Percentiles rank a stretch among this genome's conserved stretches.
phyloP scores from a whole-genome alignment of 257 asterid genomes.

The Solanum pinnatisectum region DNA sequence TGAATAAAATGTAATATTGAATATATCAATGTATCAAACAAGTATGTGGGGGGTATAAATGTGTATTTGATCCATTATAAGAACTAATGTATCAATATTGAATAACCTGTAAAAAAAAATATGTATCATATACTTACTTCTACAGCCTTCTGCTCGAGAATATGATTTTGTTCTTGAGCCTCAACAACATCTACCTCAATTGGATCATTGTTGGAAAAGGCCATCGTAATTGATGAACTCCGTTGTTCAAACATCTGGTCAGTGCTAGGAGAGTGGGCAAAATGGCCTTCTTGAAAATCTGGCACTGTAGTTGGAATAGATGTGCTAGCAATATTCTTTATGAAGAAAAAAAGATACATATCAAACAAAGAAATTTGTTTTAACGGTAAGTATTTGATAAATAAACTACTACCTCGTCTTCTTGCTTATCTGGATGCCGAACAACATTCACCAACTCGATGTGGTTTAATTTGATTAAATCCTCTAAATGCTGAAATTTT shows the following conservation, averaged over 20 bases:
- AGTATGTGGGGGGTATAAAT: not conserved
- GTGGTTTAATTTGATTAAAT: too few species aligned
- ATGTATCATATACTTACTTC: not conserved
- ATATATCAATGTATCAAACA: not conserved
- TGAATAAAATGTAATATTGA: too few species aligned
- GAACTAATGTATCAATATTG: too few species aligned
- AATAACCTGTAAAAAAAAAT: too few species aligned
- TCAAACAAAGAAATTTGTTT: not conserved
- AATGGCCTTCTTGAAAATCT: not conserved
- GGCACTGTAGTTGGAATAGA: not conserved
- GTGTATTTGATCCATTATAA: too few species aligned
- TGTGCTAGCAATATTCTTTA: not conserved
- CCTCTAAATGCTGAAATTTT: too few species aligned
- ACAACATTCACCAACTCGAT: too few species aligned
- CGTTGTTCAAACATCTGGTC: not conserved
- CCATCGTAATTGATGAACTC: not conserved
- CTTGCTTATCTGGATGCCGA: too few species aligned
- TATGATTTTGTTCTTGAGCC: not conserved
- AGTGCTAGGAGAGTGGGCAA: not conserved
- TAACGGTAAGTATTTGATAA: too few species aligned
- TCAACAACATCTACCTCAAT: not conserved
- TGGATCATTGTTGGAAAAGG: too few species aligned
- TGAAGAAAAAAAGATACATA: not conserved
- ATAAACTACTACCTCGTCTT: too few species aligned
- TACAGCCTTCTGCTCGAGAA: too few species aligned